A percentile compares a stretch with the other conserved stretches of the same genome.
These are phyloP conservation scores for Geotrichum carabidarum DNA, from an alignment of 1,139 yeast species.

Conservation along the genomic window DNA sequence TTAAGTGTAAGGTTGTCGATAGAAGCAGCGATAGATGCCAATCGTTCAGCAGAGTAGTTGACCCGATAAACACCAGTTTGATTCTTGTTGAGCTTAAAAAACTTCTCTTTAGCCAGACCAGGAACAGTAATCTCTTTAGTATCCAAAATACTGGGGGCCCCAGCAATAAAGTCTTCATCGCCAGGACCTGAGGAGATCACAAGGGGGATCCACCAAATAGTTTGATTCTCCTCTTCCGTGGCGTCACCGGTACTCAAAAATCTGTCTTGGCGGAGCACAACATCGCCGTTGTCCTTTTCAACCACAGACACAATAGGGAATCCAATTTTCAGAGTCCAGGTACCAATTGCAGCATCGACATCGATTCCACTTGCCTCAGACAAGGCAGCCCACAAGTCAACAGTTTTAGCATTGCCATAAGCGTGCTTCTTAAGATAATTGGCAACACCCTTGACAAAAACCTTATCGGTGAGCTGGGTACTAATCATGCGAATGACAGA, in stretches of 20 bases:
- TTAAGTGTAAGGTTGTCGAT: conserved; percentile 66
- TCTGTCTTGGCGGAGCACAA: conserved; percentile 36
- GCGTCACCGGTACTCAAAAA: conserved; percentile 55
- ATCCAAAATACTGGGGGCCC: conserved; percentile 23
- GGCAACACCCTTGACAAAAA: conserved; percentile 72
- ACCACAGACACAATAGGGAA: conserved; percentile 71
- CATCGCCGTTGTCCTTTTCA: conserved; percentile 28
- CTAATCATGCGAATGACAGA: conserved; percentile 75
- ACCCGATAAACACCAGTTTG: conserved; percentile 83
- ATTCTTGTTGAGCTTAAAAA: conserved; percentile 70
- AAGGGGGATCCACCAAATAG: conserved; percentile 75
- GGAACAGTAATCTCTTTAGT: conserved; percentile 27
- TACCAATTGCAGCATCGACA: conserved; percentile 64
- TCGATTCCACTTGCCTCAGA: conserved; percentile 71
- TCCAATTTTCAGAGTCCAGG: conserved; percentile 81
- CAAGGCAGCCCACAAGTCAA: conserved; percentile 75
- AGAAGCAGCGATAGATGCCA: conserved; percentile 67
- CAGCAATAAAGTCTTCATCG: conserved; percentile 18
- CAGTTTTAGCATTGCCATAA: conserved; percentile 71
- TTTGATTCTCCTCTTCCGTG: conserved; percentile 43
- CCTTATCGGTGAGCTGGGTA: conserved; percentile 66
- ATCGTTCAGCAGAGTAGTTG: conserved; percentile 66
- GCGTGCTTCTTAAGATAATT: conserved; percentile 64
- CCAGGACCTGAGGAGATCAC: conserved; percentile 43
- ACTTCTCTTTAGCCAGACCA: conserved; percentile 31